Conservation (phyloP, 257 asterid genomes). For the Scutellaria barbata region DNA sequence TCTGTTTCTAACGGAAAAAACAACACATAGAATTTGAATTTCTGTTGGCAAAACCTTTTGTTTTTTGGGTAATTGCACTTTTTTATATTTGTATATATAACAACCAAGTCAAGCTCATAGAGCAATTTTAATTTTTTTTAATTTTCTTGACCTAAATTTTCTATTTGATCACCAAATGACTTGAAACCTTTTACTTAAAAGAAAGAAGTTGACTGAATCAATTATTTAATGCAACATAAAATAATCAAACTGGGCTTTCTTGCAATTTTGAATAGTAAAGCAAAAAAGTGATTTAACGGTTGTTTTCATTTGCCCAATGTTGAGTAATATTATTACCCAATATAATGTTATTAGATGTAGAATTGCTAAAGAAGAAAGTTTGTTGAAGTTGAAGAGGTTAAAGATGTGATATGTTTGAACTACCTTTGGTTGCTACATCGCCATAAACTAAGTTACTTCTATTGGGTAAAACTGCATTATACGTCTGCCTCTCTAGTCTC, state of each 20-base stretch:
- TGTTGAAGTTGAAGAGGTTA: slow-evolving; percentile 34
- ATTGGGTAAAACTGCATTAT: slow-evolving; percentile 8
- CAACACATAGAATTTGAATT: not conserved
- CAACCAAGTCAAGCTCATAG: too few relatives aligned
- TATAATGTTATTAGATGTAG: not conserved
- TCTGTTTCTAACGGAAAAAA: not conserved
- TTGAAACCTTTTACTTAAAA: too few relatives aligned
- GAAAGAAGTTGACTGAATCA: not conserved
- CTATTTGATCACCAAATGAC: too few relatives aligned
- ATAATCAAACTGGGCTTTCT: not conserved
- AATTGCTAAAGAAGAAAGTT: slow-evolving; percentile 17
- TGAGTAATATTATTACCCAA: not conserved
- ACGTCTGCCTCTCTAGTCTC: not conserved
- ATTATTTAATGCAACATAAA: not conserved
- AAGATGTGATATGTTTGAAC: slow-evolving; percentile 33
- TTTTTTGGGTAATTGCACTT: too few relatives aligned
- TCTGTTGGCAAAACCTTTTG: not conserved
- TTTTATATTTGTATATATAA: too few relatives aligned
- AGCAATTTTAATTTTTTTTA: too few relatives aligned
- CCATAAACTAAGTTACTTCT: not conserved
- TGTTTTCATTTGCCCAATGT: not conserved
- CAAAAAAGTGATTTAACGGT: not conserved
- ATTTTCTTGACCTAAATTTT: not conserved
- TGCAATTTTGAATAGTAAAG: not conserved
- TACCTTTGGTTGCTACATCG: slow-evolving; percentile 37